A percentile compares a stretch with the other conserved stretches of the same genome.
Evolutionary conservation across 2,329 filamentous ascomycete genomes (phyloP).

Genomic region (Tolypocladium sp.): DNA sequence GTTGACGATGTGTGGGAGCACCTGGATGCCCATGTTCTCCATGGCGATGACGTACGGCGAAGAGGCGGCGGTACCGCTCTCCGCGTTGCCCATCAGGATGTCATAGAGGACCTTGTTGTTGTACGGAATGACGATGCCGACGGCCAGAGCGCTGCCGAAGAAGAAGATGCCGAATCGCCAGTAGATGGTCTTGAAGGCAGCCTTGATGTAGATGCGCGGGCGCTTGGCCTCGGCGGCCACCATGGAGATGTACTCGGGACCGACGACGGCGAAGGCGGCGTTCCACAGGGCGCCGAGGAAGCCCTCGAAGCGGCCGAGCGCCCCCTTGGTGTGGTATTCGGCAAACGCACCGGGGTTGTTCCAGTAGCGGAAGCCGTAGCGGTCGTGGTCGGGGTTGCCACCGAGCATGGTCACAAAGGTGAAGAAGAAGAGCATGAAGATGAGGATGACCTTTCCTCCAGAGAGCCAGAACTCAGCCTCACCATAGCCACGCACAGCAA

Average conservation of each 20-base stretch:
- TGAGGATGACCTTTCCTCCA: constrained; percentile 55
- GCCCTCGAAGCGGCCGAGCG: constrained; percentile 59
- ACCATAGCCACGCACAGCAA: constrained; percentile 58
- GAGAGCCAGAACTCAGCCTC: constrained; percentile 65
- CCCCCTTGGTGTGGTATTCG: constrained; percentile 47
- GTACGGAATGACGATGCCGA: constrained; percentile 58
- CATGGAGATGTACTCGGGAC: constrained; percentile 58
- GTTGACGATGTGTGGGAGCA: constrained; percentile 49
- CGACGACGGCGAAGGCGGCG: constrained; percentile 54
- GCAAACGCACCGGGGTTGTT: constrained; percentile 31
- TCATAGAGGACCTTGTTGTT: constrained; percentile 45
- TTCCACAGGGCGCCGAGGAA: constrained; percentile 60
- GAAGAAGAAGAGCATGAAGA: constrained; percentile 59
- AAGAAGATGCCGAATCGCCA: constrained; percentile 65
- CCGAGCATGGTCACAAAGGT: constrained; percentile 77
- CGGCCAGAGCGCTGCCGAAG: constrained; percentile 55
- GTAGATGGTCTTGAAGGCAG: constrained; percentile 65
- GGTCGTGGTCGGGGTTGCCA: constrained; percentile 60
- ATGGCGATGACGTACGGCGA: constrained; percentile 58
- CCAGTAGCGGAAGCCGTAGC: constrained; percentile 65
- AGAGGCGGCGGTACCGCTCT: constrained; percentile 37
- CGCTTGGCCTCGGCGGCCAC: constrained; percentile 63
- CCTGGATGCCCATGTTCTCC: constrained; percentile 40
- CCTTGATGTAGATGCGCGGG: constrained; percentile 54
- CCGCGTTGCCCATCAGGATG: constrained; percentile 35